Conservation (phyloP, 768 basidiomycete genomes). For the Tricholoma bakamatsutake region DNA sequence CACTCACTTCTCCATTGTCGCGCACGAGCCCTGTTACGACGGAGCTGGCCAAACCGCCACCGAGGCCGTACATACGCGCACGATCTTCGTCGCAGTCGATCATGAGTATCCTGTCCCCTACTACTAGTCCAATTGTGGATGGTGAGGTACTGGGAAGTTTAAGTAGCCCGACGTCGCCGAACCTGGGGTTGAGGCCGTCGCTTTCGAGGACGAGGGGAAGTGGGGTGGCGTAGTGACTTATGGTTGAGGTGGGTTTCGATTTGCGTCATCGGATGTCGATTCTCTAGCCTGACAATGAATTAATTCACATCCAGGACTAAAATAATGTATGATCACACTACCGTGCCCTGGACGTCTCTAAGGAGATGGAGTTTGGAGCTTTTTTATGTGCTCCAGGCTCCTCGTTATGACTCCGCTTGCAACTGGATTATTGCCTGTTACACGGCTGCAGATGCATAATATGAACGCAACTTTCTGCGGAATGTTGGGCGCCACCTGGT, state of each 20-base stretch:
- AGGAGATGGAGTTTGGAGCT: not conserved
- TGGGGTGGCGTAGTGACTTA: conserved; percentile 2
- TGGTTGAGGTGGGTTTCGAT: not conserved
- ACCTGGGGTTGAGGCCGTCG: conserved; percentile 11
- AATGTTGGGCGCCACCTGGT: not conserved
- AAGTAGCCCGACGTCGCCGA: conserved; percentile 13
- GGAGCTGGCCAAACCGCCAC: conserved; percentile 34
- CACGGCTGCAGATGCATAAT: not conserved
- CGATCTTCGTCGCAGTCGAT: conserved; percentile 45
- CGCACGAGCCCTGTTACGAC: conserved; percentile 12
- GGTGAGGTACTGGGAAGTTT: conserved; percentile 9
- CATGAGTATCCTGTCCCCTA: conserved; percentile 33
- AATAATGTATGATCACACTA: not conserved
- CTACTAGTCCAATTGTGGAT: conserved; percentile 13
- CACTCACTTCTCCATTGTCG: conserved; percentile 12
- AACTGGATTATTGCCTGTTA: not conserved
- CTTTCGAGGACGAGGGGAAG: conserved; percentile 22
- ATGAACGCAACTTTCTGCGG: not conserved
- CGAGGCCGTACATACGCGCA: conserved; percentile 56
- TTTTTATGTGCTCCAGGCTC: not conserved
- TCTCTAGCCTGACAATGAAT: not conserved
- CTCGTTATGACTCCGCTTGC: not conserved
- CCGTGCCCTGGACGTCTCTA: not conserved
- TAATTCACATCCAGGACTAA: not conserved
- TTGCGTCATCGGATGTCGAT: not conserved